Evolutionary conservation across 768 basidiomycete genomes (phyloP).

Genomic region (Tylopilus sp.): DNA sequence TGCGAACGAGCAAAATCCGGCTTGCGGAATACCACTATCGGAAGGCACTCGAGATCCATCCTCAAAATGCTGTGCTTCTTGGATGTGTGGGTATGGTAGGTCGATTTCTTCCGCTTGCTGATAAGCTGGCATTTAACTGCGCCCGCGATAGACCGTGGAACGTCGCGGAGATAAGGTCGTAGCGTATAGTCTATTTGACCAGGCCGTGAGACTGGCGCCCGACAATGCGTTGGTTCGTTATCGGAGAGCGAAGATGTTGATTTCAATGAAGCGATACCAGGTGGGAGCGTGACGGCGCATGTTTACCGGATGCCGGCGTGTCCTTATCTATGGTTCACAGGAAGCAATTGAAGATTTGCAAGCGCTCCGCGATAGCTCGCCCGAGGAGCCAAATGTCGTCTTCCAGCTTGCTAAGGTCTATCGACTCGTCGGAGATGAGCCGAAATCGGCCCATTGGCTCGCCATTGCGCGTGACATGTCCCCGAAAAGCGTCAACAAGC

Average conservation of each 20-base stretch:
- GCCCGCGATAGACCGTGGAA: conserved; percentile 72
- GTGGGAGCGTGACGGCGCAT: conserved; percentile 45
- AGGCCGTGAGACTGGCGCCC: conserved; percentile 74
- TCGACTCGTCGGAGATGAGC: conserved; percentile 71
- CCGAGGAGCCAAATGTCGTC: conserved; percentile 94
- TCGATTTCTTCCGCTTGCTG: conserved; percentile 23
- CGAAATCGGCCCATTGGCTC: conserved; percentile 79
- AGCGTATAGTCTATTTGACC: conserved; percentile 78
- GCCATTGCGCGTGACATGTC: conserved; percentile 91
- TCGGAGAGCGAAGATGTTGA: conserved; percentile 87
- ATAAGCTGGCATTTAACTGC: conserved; percentile 18
- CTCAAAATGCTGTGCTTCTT: conserved; percentile 90
- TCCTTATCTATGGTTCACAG: conserved; percentile 43
- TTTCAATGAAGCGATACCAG: conserved; percentile 77
- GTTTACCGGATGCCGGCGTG: conserved; percentile 8
- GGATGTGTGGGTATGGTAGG: conserved; percentile 96
- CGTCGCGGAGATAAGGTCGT: conserved; percentile 72
- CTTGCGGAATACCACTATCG: conserved; percentile 97
- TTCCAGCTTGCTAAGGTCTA: conserved; percentile 95
- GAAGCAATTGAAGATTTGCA: conserved; percentile 79
- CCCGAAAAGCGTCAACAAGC: conserved; percentile 83
- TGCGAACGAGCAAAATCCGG: conserved; percentile 88
- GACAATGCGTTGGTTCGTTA: conserved; percentile 93
- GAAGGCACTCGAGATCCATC: conserved; percentile 88
- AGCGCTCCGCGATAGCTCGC: conserved; percentile 73